These are phyloP conservation scores for Suhomyces anneliseae DNA, from an alignment of 1,139 yeast genomes.

Conservation along the genomic window DNA sequence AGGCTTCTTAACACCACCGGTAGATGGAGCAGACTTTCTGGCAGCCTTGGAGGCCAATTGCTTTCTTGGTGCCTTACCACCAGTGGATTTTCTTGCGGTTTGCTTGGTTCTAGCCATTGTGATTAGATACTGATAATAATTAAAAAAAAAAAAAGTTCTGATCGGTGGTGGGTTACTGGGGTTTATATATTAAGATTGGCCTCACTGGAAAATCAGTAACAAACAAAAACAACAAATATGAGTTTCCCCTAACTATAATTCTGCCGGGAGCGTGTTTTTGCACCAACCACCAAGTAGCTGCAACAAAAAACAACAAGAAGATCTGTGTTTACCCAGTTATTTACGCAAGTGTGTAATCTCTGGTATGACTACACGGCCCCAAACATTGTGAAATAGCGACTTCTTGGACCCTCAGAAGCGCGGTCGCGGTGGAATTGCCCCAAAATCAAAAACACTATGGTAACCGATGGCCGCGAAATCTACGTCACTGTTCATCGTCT, in stretches of 20 bases:
- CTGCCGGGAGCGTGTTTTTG: too few relatives aligned
- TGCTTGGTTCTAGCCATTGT: constrained; percentile 98
- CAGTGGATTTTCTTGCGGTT: constrained; percentile 98
- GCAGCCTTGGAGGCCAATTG: constrained; percentile 99
- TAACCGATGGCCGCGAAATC: background rate
- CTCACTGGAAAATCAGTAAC: background rate
- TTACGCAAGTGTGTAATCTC: background rate
- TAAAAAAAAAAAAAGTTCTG: background rate
- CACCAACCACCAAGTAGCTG: too few relatives aligned
- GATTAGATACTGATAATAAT: constrained; percentile 10
- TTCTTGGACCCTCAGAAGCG: background rate
- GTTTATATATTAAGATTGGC: background rate
- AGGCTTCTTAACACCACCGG: constrained; percentile 99
- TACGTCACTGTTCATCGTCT: too few relatives aligned
- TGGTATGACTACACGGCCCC: background rate
- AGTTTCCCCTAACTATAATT: too few relatives aligned
- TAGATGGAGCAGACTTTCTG: constrained; percentile 95
- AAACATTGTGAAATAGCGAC: background rate
- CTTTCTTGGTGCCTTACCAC: constrained; percentile 99
- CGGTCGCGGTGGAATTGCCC: background rate
- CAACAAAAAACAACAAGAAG: too few relatives aligned
- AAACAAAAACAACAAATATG: background rate
- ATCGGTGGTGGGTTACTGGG: background rate
- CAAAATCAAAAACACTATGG: background rate
- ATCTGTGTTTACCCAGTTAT: too few relatives aligned